Base-by-base conservation (phyloP, 2,329 filamentous ascomycete genomes). In the Apiospora rasikravindrae region DNA sequence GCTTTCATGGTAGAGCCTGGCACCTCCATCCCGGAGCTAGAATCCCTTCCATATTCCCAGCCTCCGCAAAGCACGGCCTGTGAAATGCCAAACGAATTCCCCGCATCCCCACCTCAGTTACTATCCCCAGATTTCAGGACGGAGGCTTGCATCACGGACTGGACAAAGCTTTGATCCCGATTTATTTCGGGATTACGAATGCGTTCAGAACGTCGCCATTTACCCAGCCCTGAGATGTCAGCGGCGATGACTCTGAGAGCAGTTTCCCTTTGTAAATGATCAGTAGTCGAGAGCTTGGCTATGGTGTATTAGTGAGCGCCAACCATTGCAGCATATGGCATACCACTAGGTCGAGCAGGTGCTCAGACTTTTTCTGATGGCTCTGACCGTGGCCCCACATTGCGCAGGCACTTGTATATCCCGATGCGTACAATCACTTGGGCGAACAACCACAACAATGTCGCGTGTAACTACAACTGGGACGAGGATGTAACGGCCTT, bases 341-440 rank as follows among this genome's bases (percentile, higher is more conserved):
- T 57, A 57, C 51, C 24, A 16, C 14, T 29, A 57, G 11, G 14
- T 57, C 51, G 24, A 57, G 51, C 51, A 57, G 51, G 11, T 57
- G 51, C 51, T 57, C 51, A 26, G 51, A 57, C 51, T 26, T 57
- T 57, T 57, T 57, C 51, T 29, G 51, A 57, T 57, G 51, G 24
- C 51, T 57, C 51, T 57, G 13, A 57, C 51, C 11, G 51, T 57
- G 51, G 13, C 14, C 51, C 51, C 26, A 57, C 13, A 19, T 57
- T 57, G 51, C 51, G 51, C 26, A 57, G 11, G 51, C 51, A 57
- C 51, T 16, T 57, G 51, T 57, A 57, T 57, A 19, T 57, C 51
- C 51, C 11, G 51, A 57, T 57, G 51, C 24, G 51, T 19, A 57
- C 51, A 16, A 29, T 57, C 51, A 57, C 51, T 57, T 16, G 51